A percentile compares a stretch with the other conserved stretches of the same genome.
Evolutionary conservation across 2,329 filamentous ascomycete species (phyloP).

Genomic region (Mariannaea sp.): DNA sequence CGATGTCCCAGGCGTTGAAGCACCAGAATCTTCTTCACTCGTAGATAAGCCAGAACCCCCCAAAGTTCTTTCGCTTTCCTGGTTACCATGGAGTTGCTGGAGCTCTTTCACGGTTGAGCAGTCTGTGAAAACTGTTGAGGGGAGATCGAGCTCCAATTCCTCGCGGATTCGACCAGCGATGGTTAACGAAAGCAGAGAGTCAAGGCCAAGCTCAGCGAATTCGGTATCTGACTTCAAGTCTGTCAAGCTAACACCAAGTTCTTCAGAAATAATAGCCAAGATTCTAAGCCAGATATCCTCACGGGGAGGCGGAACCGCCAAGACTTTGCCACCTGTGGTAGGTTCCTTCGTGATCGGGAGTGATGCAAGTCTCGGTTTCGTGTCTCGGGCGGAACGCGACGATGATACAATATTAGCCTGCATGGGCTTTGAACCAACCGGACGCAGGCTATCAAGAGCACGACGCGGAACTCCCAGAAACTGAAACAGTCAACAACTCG

Average conservation of each 20-base stretch:
- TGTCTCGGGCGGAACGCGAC: not conserved
- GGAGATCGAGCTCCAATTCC: slow-evolving; percentile 57
- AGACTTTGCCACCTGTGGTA: slow-evolving; percentile 34
- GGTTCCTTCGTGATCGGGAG: not conserved
- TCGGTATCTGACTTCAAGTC: slow-evolving; percentile 62
- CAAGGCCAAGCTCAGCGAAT: slow-evolving; percentile 62
- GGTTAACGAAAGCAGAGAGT: slow-evolving; percentile 62
- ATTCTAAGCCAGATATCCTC: slow-evolving; percentile 19
- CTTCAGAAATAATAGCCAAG: slow-evolving; percentile 56
- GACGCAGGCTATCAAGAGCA: slow-evolving; percentile 22
- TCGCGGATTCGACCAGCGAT: slow-evolving; percentile 61
- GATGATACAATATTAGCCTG: not conserved
- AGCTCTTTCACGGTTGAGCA: slow-evolving; percentile 26
- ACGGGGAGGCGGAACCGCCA: slow-evolving; percentile 16
- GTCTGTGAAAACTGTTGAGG: slow-evolving; percentile 45
- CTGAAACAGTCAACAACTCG: not conserved
- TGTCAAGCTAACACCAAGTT: slow-evolving; percentile 72
- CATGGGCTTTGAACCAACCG: not conserved
- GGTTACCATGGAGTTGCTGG: slow-evolving; percentile 11
- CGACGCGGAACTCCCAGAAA: slow-evolving; percentile 23
- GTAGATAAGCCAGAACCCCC: slow-evolving; percentile 66
- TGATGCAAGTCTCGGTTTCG: not conserved
- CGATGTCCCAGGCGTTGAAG: slow-evolving; percentile 26
- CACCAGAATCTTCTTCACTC: slow-evolving; percentile 66
- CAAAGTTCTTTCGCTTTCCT: slow-evolving; percentile 58